These are phyloP conservation scores for Cutaneotrichosporon sp. DNA, from an alignment of 1,284 basidiomycete genomes.

Conservation along the genomic window DNA sequence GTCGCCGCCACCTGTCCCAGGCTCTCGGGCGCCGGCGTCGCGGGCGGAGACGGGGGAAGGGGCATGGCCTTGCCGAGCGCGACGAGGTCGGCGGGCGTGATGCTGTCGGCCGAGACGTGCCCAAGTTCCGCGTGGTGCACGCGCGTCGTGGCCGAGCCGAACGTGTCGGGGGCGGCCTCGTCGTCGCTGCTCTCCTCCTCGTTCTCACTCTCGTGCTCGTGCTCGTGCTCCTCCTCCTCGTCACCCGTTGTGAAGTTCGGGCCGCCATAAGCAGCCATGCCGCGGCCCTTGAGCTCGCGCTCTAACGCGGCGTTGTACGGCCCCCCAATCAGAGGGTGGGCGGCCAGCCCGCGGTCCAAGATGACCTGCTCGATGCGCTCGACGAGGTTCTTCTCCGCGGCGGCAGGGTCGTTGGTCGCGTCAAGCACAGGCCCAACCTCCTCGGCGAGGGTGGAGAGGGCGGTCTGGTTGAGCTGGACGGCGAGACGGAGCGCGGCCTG, in stretches of 20 bases:
- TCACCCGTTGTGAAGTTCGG: background rate
- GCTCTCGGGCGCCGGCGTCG: background rate
- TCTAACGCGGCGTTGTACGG: background rate
- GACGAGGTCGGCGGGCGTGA: conserved; percentile 4
- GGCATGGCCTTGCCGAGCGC: conserved; percentile 11
- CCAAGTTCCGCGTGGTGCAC: background rate
- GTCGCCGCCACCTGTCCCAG: background rate
- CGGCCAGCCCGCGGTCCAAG: background rate
- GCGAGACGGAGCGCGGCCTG: background rate
- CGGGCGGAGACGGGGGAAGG: conserved; percentile 10
- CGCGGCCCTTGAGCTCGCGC: conserved; percentile 3
- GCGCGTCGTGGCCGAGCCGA: background rate
- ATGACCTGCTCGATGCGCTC: conserved; percentile 18
- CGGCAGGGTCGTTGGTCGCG: conserved; percentile 5
- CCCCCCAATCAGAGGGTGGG: conserved; percentile 1
- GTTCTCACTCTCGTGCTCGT: too few species aligned
- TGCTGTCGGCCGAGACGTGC: background rate
- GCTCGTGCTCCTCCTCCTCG: background rate
- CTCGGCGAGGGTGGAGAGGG: conserved; percentile 2
- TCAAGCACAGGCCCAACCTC: conserved; percentile 10
- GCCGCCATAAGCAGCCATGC: background rate
- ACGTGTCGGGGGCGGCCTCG: background rate
- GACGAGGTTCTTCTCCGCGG: conserved; percentile 16
- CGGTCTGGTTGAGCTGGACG: conserved; percentile 1
- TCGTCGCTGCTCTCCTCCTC: background rate